Evolutionary conservation across 768 basidiomycete species (phyloP).

Genomic region (Lactifluus volemus): DNA sequence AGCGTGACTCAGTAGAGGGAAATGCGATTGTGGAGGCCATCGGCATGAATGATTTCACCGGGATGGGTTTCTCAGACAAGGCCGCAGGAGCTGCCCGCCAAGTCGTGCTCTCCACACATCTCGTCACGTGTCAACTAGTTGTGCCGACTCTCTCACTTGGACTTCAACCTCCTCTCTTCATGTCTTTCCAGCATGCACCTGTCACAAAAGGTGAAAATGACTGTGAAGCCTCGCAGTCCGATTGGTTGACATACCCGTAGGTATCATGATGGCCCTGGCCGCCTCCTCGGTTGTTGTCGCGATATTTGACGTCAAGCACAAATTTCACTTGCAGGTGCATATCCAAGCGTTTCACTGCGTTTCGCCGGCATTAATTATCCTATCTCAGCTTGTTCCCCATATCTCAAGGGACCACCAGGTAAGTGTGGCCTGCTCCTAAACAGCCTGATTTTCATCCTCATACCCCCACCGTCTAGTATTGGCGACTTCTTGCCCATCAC

Average conservation of each 20-base stretch:
- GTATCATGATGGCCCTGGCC: conserved; percentile 66
- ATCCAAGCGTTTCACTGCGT: conserved; percentile 4
- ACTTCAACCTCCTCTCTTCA: conserved; percentile 22
- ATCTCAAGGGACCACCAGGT: conserved; percentile 88
- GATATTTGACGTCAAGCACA: conserved; percentile 81
- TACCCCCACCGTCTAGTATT: conserved; percentile 50
- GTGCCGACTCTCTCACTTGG: no score
- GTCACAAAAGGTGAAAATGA: conserved; percentile 55
- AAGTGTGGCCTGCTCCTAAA: conserved; percentile 18
- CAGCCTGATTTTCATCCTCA: neutral
- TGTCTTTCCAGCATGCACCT: conserved; percentile 81
- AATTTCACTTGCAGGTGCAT: conserved; percentile 73
- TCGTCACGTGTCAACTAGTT: conserved; percentile 9
- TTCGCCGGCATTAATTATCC: neutral
- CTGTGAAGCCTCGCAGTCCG: neutral
- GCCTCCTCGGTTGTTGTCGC: conserved; percentile 66
- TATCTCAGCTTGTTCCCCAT: conserved; percentile 67
- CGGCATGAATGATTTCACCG: conserved; percentile 4
- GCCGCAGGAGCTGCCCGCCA: neutral
- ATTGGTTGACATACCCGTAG: conserved; percentile 31
- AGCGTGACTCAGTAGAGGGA: conserved; percentile 5
- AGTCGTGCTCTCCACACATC: no score
- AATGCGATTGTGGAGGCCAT: conserved; percentile 24
- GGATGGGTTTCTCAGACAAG: neutral
- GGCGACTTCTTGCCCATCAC: conserved; percentile 70